Evolutionary conservation across 805 yeast genomes (phyloP), one percentile per base, ranked within the genome.

Genomic region (Ogataea glucozyma): DNA sequence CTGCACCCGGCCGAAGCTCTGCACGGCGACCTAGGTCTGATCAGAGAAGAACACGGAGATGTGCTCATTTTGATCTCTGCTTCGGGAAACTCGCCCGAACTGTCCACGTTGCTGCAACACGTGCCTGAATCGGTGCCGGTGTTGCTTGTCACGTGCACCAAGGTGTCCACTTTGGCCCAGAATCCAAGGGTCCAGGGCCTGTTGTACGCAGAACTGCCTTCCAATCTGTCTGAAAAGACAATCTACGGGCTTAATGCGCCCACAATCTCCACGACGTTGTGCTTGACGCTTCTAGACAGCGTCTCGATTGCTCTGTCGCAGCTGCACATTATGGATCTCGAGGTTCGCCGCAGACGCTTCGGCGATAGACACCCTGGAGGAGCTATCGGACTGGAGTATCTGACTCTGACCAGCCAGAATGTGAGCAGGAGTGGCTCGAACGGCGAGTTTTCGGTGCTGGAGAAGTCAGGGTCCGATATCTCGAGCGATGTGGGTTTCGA

Each of bases 331-430:
- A 66, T 67, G 7, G 88, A 87, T 55, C 62, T 71, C 22, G 61
- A 66, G 26, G 67, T 71, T 43, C 69, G 96, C 31, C 73, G 72
- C 48, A 65, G 61, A 44, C 62, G 73, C 26, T 88, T 88, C 63
- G 81, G 84, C 7, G 75, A 75, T 48, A 76, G 83, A 57, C 97
- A 88, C 57, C 97, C 97, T 1, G 96, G 96, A 16, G 97, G 97
- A 13, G 85, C 93, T 2, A 88, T 88, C 57, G 97, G 97, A 12
- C 70, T 69, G 40, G 67, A 72, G 6, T 73, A 66, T 44, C 50
- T 53, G 30, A 47, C 39, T 17, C 37, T 47, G 11, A 26, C 41
- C 24, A 24, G 33, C 27, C 42, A 38, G 8, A 30, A 34, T 8
- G 21, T 36, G 20, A 44, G 46, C 27, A 41, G 43, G 26, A 14